These are phyloP conservation scores for Monilinia fructigena DNA, from an alignment of 2,329 filamentous ascomycete species.

Conservation along the genomic window DNA sequence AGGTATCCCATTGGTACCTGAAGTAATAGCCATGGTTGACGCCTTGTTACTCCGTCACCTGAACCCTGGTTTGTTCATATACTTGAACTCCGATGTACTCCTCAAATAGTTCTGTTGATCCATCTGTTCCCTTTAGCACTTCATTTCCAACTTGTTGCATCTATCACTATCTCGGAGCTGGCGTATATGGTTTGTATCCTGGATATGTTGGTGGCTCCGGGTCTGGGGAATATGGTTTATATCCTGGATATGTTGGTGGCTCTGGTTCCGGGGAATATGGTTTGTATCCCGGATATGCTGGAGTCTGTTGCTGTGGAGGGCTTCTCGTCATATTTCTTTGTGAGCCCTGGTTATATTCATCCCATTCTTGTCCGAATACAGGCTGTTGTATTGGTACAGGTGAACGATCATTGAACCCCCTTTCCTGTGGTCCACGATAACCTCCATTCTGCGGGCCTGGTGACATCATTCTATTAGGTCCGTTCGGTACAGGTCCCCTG, in stretches of 20 bases:
- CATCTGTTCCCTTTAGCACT: background rate
- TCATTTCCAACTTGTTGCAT: background rate
- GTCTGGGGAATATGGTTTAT: conserved; percentile 6
- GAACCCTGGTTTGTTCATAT: background rate
- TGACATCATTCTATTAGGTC: conserved; percentile 30
- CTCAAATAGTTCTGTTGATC: background rate
- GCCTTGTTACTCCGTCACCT: background rate
- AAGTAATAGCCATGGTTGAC: background rate
- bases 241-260: conserved; percentile 12
- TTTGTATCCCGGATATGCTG: conserved; percentile 11
- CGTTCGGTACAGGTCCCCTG: conserved; percentile 28
- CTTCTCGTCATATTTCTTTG: conserved; percentile 15
- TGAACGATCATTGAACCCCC: background rate
- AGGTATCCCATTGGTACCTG: background rate
- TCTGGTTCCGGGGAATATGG: background rate
- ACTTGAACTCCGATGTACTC: background rate
- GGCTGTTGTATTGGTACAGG: conserved; percentile 3
- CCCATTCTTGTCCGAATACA: background rate
- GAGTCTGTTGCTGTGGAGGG: conserved; percentile 12
- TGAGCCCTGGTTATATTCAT: background rate
- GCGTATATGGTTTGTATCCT: conserved; percentile 19
- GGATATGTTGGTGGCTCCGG: conserved; percentile 1
- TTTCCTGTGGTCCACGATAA: conserved; percentile 10
- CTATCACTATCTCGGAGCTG: background rate
- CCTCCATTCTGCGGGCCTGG: conserved; percentile 30